Conservation (phyloP, 169 alveolate genomes). For the Plasmodium ovale region DNA sequence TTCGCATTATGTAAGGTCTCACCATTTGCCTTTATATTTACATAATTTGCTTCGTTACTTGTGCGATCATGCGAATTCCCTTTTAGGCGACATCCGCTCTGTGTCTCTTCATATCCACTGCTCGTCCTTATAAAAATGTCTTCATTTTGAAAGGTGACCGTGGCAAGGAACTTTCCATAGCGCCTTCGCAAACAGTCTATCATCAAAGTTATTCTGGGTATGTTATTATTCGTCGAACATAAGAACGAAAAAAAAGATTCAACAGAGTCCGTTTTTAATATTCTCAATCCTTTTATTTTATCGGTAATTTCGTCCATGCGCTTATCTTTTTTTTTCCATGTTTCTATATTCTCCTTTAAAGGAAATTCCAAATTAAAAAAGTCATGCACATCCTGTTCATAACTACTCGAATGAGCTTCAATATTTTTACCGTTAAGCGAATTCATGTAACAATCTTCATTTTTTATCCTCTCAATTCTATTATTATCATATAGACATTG, state of each 20-base stretch:
- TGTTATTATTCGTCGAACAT: slow-evolving; percentile 88
- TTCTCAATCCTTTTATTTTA: slow-evolving; percentile 78
- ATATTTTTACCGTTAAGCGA: neutral
- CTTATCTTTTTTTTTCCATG: slow-evolving; percentile 76
- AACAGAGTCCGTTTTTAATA: slow-evolving; percentile 79
- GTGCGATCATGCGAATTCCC: neutral
- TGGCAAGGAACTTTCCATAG: slow-evolving; percentile 77
- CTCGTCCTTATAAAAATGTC: slow-evolving; percentile 14
- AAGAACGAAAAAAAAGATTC: slow-evolving; percentile 86
- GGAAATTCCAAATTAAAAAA: slow-evolving; percentile 65
- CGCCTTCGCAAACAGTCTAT: slow-evolving; percentile 76
- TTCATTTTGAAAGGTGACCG: slow-evolving; percentile 26
- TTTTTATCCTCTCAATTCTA: neutral
- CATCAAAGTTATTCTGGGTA: slow-evolving; percentile 82
- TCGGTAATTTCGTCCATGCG: slow-evolving; percentile 77
- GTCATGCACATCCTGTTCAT: slow-evolving; percentile 25
- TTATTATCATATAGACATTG: slow-evolving; percentile 40
- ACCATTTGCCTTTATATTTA: neutral
- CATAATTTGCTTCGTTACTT: neutral
- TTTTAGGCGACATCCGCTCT: neutral
- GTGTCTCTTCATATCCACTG: neutral
- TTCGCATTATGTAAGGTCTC: neutral
- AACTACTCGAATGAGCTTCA: neutral
- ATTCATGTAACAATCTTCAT: neutral
- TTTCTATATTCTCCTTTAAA: slow-evolving; percentile 64